Conservation (phyloP, 2,329 filamentous ascomycete genomes). For the Rutstroemia sp. region DNA sequence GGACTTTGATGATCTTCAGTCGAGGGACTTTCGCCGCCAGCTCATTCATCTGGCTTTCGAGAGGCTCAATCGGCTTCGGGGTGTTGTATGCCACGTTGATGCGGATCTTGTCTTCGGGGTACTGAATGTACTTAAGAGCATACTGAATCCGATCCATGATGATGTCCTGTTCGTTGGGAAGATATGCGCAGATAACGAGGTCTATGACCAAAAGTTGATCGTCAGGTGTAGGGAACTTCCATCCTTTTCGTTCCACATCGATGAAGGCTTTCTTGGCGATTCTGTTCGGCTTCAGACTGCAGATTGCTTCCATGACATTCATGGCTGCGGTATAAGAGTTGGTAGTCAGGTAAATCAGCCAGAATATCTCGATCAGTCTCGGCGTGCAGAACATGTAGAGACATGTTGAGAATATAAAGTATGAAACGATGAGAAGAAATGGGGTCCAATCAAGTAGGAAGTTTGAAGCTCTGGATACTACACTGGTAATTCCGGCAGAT, state of each 20-base stretch:
- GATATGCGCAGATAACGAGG: conserved; percentile 41
- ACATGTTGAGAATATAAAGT: conserved; percentile 35
- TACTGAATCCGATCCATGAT: conserved; percentile 41
- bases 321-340: conserved; percentile 38
- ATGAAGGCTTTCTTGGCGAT: conserved; percentile 32
- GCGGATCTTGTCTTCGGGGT: conserved; percentile 38
- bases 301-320: conserved; percentile 36
- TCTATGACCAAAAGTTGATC: conserved; percentile 36
- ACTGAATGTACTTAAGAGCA: conserved; percentile 38
- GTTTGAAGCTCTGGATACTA: conserved; percentile 1
- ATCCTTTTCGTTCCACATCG: conserved; percentile 33
- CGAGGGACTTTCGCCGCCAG: conserved; percentile 34
- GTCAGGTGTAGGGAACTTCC: conserved; percentile 36
- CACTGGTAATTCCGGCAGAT: background rate
- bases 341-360: conserved; percentile 37
- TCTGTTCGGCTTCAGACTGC: conserved; percentile 32
- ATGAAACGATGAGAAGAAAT: conserved; percentile 34
- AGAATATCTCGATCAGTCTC: conserved; percentile 33
- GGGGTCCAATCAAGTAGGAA: conserved; percentile 33
- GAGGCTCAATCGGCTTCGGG: conserved; percentile 37
- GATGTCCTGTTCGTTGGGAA: conserved; percentile 44
- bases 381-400: conserved; percentile 35
- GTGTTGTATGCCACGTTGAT: conserved; percentile 44
- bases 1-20: conserved; percentile 39
- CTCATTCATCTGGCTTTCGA: conserved; percentile 36